A percentile compares a stretch with the other conserved stretches of the same genome.
These are phyloP conservation scores for Novymonas esmeraldas DNA, from an alignment of 208 protist species.

Conservation along the genomic window DNA sequence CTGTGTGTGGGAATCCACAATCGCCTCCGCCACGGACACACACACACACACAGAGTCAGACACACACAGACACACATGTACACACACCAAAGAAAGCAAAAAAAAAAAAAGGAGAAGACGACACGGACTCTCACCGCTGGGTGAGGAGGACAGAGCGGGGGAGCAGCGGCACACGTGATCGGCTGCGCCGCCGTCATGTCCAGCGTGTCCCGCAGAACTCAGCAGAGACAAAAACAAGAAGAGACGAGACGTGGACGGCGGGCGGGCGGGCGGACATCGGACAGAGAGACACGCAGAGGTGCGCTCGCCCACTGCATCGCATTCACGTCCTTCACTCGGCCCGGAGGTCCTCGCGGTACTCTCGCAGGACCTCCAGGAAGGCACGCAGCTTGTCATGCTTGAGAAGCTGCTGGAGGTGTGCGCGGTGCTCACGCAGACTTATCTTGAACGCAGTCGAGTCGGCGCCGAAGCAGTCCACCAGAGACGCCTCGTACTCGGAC, in stretches of 20 bases:
- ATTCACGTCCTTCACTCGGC: not conserved
- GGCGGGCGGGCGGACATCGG: too few species aligned
- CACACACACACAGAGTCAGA: not conserved
- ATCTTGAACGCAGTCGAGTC: slow-evolving; percentile 27
- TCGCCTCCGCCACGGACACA: not conserved
- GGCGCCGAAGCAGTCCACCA: slow-evolving; percentile 45
- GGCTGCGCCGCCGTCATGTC: too few species aligned
- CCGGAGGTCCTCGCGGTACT: slow-evolving; percentile 36
- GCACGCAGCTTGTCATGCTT: slow-evolving; percentile 21
- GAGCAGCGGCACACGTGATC: too few species aligned
- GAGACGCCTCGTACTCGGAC: slow-evolving; percentile 37
- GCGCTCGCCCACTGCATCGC: too few species aligned
- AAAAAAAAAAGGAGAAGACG: not conserved
- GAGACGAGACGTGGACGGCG: too few species aligned
- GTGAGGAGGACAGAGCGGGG: too few species aligned
- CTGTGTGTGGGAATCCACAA: not conserved
- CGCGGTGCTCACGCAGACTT: slow-evolving; percentile 41
- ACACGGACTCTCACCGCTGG: too few species aligned
- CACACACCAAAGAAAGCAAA: not conserved
- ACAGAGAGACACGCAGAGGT: too few species aligned
- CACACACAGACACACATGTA: not conserved
- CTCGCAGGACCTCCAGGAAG: slow-evolving; percentile 27
- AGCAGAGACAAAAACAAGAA: too few species aligned
- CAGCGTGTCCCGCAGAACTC: too few species aligned
- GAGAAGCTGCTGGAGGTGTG: slow-evolving; percentile 37